Conservation (phyloP, 805 yeast genomes). For the Starmerella gropengiesseri region DNA sequence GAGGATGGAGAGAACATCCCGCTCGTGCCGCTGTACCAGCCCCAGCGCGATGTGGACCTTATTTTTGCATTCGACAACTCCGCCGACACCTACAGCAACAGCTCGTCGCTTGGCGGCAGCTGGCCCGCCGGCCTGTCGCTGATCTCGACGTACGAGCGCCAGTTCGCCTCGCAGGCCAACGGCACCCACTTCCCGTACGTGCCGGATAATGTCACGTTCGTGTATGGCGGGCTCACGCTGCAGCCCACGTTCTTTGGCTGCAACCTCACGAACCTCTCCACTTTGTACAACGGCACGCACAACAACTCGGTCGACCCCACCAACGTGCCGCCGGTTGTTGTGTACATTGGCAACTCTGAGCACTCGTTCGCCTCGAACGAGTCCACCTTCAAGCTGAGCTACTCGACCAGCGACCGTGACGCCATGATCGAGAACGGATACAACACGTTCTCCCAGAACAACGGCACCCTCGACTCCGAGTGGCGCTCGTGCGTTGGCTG, state of each 20-base stretch:
- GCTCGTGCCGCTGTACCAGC: constrained; percentile 50
- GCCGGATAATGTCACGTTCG: constrained; percentile 37
- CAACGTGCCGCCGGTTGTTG: constrained; percentile 53
- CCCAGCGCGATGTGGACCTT: constrained; percentile 50
- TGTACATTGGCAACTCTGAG: constrained; percentile 68
- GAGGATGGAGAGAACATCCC: constrained; percentile 70
- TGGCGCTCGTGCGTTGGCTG: constrained; percentile 75
- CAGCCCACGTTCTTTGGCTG: constrained; percentile 81
- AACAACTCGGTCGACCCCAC: constrained; percentile 12
- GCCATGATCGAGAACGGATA: constrained; percentile 65
- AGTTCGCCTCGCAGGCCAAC: constrained; percentile 24
- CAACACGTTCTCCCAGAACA: constrained; percentile 57
- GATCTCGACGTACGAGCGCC: constrained; percentile 26
- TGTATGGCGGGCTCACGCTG: constrained; percentile 34
- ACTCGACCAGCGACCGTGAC: constrained; percentile 46
- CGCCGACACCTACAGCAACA: constrained; percentile 30
- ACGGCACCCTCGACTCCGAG: constrained; percentile 56
- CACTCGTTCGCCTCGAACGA: constrained; percentile 55
- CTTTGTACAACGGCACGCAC: constrained; percentile 43
- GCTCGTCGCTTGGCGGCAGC: background rate
- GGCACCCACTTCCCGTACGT: constrained; percentile 26
- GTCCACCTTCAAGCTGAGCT: constrained; percentile 58
- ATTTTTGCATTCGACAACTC: constrained; percentile 41
- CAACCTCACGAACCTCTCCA: constrained; percentile 42
- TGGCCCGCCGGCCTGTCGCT: constrained; percentile 34